A percentile compares a stretch with the other conserved stretches of the same genome.
phyloP scores from a whole-genome alignment of 1,284 basidiomycete genomes.

The Ustilago crameri region DNA sequence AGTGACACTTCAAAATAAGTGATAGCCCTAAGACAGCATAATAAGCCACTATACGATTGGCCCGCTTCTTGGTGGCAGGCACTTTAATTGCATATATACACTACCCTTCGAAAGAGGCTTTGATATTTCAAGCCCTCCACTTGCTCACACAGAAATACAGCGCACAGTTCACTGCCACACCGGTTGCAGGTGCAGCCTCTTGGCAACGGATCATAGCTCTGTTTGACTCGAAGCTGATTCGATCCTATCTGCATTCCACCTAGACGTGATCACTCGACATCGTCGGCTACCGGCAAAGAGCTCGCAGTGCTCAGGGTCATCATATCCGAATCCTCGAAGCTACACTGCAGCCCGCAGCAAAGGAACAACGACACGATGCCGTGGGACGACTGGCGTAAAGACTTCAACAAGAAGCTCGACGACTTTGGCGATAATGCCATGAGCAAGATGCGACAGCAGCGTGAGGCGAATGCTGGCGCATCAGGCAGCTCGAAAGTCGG shows the following conservation, averaged over 20 bases:
- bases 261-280: too few species aligned
- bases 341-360: background rate
- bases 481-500: slow-evolving; percentile 12
- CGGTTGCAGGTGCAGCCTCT: background rate
- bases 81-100: slow-evolving; percentile 12
- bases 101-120: too few species aligned
- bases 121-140: slow-evolving; percentile 3
- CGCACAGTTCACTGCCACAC: slow-evolving; percentile 19
- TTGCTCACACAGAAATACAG: background rate
- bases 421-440: slow-evolving; percentile 47
- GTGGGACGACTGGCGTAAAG: slow-evolving; percentile 44
- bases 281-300: too few species aligned
- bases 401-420: slow-evolving; percentile 55
- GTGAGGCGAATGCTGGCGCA: slow-evolving; percentile 39
- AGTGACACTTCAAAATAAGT: background rate
- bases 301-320: background rate
- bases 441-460: slow-evolving; percentile 40
- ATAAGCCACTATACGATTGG: slow-evolving; percentile 57
- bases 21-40: slow-evolving; percentile 54
- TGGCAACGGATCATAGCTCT: background rate
- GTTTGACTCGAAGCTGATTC: too few species aligned
- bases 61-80: background rate
- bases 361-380: slow-evolving; percentile 14
- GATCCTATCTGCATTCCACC: too few species aligned
- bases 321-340: too few species aligned